phyloP scores from a whole-genome alignment of 768 basidiomycete species.

The Pleurotus djamor region DNA sequence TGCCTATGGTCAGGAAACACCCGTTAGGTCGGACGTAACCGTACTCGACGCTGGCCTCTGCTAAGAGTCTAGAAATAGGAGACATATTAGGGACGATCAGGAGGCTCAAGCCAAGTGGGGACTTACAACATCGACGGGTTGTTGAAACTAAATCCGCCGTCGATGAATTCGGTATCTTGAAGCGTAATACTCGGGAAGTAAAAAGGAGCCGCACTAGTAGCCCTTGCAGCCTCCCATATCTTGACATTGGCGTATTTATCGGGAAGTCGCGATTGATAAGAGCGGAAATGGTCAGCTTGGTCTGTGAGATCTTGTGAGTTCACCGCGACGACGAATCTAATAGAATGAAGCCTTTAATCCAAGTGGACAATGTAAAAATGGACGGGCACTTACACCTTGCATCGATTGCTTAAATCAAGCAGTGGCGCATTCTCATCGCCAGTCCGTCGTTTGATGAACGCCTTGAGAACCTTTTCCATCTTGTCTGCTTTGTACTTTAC shows the following conservation, averaged over 20 bases:
- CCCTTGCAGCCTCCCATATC: slow-evolving; percentile 32
- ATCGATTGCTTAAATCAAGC: slow-evolving; percentile 14
- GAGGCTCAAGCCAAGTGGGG: slow-evolving; percentile 6
- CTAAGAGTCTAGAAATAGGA: slow-evolving; percentile 17
- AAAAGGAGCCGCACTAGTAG: slow-evolving; percentile 30
- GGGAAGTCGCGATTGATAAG: slow-evolving; percentile 24
- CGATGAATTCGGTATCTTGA: slow-evolving; percentile 21
- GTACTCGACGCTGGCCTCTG: slow-evolving; percentile 18
- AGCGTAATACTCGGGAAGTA: slow-evolving; percentile 26
- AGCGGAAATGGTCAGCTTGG: slow-evolving; percentile 23
- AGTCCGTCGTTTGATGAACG: slow-evolving; percentile 18
- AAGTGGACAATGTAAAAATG: too few species aligned
- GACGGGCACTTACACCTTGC: slow-evolving; percentile 31
- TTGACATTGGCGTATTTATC: slow-evolving; percentile 20
- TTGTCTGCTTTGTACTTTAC: slow-evolving; percentile 19
- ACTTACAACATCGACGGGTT: slow-evolving; percentile 23
- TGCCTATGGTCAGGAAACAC: slow-evolving; percentile 22
- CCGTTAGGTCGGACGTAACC: slow-evolving; percentile 18
- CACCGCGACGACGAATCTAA: slow-evolving; percentile 24
- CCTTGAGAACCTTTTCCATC: slow-evolving; percentile 22
- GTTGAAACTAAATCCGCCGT: slow-evolving; percentile 28
- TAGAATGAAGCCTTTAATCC: too few species aligned
- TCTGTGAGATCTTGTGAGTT: slow-evolving; percentile 21
- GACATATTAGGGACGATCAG: neutral
- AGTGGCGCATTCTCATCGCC: slow-evolving; percentile 23